Conservation (phyloP, 495 filamentous ascomycete species). For the Aspergillus diversus region DNA sequence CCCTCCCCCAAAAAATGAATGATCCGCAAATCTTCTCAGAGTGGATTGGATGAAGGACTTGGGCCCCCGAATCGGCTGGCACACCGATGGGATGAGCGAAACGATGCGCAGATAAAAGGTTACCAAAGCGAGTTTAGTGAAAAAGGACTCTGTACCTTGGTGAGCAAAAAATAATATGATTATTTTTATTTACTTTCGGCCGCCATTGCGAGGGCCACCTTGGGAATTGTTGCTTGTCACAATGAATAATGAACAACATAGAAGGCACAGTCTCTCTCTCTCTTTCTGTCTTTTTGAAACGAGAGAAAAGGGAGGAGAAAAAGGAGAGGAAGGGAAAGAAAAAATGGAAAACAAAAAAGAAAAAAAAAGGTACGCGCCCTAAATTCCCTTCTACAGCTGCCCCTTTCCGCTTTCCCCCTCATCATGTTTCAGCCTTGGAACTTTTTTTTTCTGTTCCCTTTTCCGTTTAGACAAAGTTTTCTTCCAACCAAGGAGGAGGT, state of each 20-base stretch:
- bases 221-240: too few species aligned
- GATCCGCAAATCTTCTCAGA: neutral
- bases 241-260: too few species aligned
- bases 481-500: too few species aligned
- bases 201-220: neutral
- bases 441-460: too few species aligned
- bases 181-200: neutral
- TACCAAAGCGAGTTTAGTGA: neutral
- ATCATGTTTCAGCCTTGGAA: too few species aligned
- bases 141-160: too few species aligned
- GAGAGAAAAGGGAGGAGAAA: neutral
- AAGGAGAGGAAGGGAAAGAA: neutral
- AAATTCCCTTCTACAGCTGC: neutral
- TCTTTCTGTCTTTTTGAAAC: neutral
- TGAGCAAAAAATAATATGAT: neutral
- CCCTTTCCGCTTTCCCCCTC: too few species aligned
- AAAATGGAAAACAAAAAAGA: slow-evolving; percentile 1
- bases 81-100: neutral
- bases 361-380: neutral
- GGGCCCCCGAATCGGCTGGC: slow-evolving; percentile 21
- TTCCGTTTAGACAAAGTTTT: too few species aligned
- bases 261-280: neutral
- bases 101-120: neutral
- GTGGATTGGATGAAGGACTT: neutral
- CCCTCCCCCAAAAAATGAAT: neutral